A percentile compares a stretch with the other conserved stretches of the same genome.
Evolutionary conservation across 192 early-diverging fungal genomes (phyloP).

Genomic region (Cetraspora pellucida): DNA sequence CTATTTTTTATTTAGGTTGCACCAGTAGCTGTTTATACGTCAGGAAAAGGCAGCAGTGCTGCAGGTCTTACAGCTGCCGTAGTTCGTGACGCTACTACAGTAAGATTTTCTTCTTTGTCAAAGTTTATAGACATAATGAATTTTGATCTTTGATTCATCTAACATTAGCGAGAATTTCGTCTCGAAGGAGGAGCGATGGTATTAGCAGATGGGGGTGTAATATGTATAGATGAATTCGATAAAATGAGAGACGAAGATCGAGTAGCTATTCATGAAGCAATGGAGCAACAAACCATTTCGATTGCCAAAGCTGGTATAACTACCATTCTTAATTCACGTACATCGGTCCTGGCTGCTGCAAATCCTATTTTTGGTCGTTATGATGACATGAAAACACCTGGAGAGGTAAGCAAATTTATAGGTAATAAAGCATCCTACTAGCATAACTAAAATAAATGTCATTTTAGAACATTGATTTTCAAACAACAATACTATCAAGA

Average conservation of each 20-base stretch:
- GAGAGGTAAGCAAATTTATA: constrained; percentile 62
- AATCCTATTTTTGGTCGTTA: constrained; percentile 99
- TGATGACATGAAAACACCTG: constrained; percentile 96
- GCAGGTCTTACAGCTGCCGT: constrained; percentile 99
- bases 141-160: constrained; percentile 12
- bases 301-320: constrained; percentile 99
- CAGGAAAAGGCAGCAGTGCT: constrained; percentile 97
- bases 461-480: constrained; percentile 95
- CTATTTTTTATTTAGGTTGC: constrained; percentile 57
- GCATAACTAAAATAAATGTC: neutral
- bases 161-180: constrained; percentile 87
- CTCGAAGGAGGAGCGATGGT: constrained; percentile 99
- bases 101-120: constrained; percentile 42
- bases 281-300: constrained; percentile 99
- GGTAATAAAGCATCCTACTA: neutral
- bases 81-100: constrained; percentile 84
- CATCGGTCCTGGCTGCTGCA: constrained; percentile 95
- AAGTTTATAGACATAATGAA: neutral
- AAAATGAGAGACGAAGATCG: constrained; percentile 99
- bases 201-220: constrained; percentile 96
- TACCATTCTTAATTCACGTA: constrained; percentile 95
- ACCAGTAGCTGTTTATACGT: constrained; percentile 98
- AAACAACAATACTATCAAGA: constrained; percentile 98
- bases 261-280: constrained; percentile 99
- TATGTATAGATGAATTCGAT: constrained; percentile 99